Evolutionary conservation across 108 stramenopile genomes (phyloP).

Genomic region (Skeletonema potamos): DNA sequence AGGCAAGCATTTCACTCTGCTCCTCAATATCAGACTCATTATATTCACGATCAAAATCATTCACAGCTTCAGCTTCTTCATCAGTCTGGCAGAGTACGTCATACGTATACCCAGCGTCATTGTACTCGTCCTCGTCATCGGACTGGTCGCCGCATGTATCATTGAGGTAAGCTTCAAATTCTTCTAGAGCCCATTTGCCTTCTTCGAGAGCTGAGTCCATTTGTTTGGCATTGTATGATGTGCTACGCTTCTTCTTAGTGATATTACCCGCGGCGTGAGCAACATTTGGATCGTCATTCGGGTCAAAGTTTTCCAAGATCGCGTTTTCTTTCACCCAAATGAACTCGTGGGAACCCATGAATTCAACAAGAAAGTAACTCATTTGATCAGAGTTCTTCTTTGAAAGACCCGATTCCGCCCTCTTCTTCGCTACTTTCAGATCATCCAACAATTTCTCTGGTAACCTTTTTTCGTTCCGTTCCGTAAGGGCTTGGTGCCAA

Average conservation of each 20-base stretch:
- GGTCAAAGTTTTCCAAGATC: constrained; percentile 83
- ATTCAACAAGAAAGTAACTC: constrained; percentile 88
- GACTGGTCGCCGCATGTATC: constrained; percentile 59
- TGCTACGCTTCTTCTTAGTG: constrained; percentile 68
- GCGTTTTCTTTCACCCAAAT: constrained; percentile 87
- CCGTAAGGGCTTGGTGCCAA: constrained; percentile 78
- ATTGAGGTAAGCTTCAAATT: constrained; percentile 61
- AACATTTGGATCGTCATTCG: constrained; percentile 75
- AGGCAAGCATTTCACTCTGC: constrained; percentile 70
- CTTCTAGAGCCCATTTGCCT: constrained; percentile 69
- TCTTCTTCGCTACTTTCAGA: constrained; percentile 64
- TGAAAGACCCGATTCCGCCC: constrained; percentile 68
- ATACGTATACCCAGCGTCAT: constrained; percentile 66
- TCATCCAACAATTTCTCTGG: constrained; percentile 80
- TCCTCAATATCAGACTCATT: constrained; percentile 68
- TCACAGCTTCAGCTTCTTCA: constrained; percentile 72
- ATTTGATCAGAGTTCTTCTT: constrained; percentile 58
- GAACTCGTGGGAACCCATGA: constrained; percentile 88
- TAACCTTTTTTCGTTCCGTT: constrained; percentile 76
- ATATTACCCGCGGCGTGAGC: constrained; percentile 39
- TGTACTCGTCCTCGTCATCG: constrained; percentile 56
- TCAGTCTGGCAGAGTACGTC: constrained; percentile 73
- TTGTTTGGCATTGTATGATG: constrained; percentile 60
- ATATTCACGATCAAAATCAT: constrained; percentile 28
- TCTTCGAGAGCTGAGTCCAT: constrained; percentile 78